phyloP scores from a whole-genome alignment of 176 grass and related monocot genomes.

The Triticum monococcum region DNA sequence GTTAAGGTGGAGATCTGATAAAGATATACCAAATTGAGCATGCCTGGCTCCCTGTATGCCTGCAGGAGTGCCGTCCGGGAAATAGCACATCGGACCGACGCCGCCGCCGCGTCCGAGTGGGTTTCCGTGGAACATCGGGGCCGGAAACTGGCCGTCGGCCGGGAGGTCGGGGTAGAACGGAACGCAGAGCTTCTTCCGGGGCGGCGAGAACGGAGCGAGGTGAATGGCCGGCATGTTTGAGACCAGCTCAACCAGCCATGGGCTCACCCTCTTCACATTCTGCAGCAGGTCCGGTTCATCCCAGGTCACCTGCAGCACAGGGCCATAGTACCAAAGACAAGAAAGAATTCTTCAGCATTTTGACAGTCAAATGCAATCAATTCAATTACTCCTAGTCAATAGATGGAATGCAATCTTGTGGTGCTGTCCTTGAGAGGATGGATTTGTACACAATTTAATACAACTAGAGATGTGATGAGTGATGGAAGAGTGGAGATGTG shows the following conservation, averaged over 20 bases:
- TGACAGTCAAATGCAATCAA: slow-evolving; percentile 11
- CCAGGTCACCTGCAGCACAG: slow-evolving; percentile 74
- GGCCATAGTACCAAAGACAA: not conserved
- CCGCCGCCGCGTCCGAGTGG: slow-evolving; percentile 45
- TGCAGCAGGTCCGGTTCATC: slow-evolving; percentile 98
- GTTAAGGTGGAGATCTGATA: slow-evolving; percentile 76
- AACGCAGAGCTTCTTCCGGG: slow-evolving; percentile 74
- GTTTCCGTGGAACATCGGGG: slow-evolving; percentile 54
- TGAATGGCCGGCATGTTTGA: slow-evolving; percentile 79
- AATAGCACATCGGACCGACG: slow-evolving; percentile 60
- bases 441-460: slow-evolving; percentile 4
- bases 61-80: slow-evolving; percentile 77
- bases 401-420: not conserved
- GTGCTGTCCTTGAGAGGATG: slow-evolving; percentile 26
- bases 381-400: not conserved
- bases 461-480: not conserved
- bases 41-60: slow-evolving; percentile 99
- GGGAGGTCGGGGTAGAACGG: slow-evolving; percentile 61
- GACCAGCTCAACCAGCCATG: slow-evolving; percentile 89
- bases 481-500: not conserved
- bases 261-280: slow-evolving; percentile 93
- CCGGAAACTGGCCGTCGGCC: slow-evolving; percentile 45
- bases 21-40: slow-evolving; percentile 95
- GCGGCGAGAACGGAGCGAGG: slow-evolving; percentile 82
- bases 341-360: not conserved